Conservation (phyloP, 78 protist species). For the Dictyostelium purpureum region DNA sequence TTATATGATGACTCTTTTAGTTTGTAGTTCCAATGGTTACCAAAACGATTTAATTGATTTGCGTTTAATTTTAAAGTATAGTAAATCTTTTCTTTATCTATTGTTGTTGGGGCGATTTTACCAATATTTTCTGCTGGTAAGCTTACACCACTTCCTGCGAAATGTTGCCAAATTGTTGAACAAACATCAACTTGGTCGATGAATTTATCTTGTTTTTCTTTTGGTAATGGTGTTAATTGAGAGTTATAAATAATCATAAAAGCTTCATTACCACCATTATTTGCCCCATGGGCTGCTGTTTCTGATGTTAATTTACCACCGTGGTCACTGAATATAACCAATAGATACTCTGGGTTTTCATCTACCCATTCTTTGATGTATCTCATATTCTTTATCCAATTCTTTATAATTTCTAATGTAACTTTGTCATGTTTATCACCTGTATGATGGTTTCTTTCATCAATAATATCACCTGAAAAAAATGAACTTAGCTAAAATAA, state of each 20-base stretch:
- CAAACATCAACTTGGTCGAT: slow-evolving; percentile 76
- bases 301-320: slow-evolving; percentile 61
- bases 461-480: slow-evolving; percentile 58
- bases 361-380: slow-evolving; percentile 58
- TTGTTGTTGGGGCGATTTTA: slow-evolving; percentile 1
- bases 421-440: slow-evolving; percentile 44
- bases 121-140: slow-evolving; percentile 53
- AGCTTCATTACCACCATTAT: slow-evolving; percentile 70
- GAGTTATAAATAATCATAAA: slow-evolving; percentile 48
- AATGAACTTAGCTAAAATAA: no score
- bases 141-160: slow-evolving; percentile 43
- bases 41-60: slow-evolving; percentile 34
- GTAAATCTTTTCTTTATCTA: neutral
- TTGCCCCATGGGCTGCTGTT: slow-evolving; percentile 69
- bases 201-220: slow-evolving; percentile 53
- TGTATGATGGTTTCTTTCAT: slow-evolving; percentile 59
- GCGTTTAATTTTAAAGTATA: slow-evolving; percentile 15
- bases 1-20: neutral
- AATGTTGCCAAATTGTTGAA: slow-evolving; percentile 56
- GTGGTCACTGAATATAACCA: slow-evolving; percentile 56
- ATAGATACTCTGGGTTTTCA: slow-evolving; percentile 36
- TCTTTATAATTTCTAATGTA: slow-evolving; percentile 1
- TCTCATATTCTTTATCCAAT: slow-evolving; percentile 48
- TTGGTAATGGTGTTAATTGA: neutral
- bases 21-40: slow-evolving; percentile 41